Percentiles rank a stretch among this genome's conserved stretches.
Conservation (phyloP, 345 rosid species). For the Gossypium herbaceum region DNA sequence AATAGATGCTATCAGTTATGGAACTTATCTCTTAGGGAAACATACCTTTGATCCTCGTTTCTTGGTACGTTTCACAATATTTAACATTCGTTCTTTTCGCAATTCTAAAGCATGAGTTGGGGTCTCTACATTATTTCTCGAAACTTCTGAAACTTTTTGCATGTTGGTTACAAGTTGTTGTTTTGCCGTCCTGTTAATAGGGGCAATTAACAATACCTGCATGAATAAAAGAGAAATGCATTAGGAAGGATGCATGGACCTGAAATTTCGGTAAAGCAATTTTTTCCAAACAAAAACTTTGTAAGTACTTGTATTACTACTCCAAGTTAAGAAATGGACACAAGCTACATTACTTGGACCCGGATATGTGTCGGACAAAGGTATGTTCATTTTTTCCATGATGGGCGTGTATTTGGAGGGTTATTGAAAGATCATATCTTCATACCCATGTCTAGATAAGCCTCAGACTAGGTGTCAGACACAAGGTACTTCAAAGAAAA, state of each 20-base stretch:
- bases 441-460: not conserved
- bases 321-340: not conserved
- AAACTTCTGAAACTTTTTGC: conserved; percentile 23
- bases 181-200: conserved; percentile 51
- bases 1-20: conserved; percentile 12
- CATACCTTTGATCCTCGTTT: conserved; percentile 71
- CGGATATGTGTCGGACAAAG: not conserved
- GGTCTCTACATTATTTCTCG: conserved; percentile 28
- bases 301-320: not conserved
- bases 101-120: conserved; percentile 42
- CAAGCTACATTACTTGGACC: not conserved
- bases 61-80: conserved; percentile 47
- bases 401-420: not conserved
- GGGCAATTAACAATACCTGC: conserved; percentile 74
- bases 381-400: not conserved
- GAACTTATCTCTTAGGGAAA: conserved; percentile 17
- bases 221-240: conserved; percentile 12
- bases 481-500: not conserved
- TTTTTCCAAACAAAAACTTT: conserved; percentile 8
- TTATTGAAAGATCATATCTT: not conserved
- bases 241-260: conserved; percentile 12
- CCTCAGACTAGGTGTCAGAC: not conserved
- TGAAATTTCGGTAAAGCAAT: conserved; percentile 8
- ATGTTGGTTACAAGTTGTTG: conserved; percentile 32
- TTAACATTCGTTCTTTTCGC: conserved; percentile 38